Base-by-base conservation (phyloP, 2,329 filamentous ascomycete species). In the Penicillium sp. region DNA sequence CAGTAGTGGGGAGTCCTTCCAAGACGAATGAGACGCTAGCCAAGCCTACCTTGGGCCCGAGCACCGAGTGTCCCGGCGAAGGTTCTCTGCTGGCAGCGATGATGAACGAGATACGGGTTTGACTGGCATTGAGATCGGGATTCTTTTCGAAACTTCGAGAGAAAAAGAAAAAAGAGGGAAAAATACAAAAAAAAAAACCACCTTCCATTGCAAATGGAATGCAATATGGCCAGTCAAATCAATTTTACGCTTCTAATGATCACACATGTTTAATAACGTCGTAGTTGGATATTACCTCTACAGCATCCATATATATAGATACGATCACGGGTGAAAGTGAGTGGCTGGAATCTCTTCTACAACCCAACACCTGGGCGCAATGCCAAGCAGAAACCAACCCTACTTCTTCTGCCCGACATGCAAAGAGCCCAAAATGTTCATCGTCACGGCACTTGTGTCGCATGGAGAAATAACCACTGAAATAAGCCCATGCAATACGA, bases 1-100 rank as follows among this genome's bases (percentile, higher is more conserved):
- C 58, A 63, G 52, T 58, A 58, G 33, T 34, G 45, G 24, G 17
- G 13, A 45, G 32, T 28, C 3, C n/a, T n/a, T 40, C 13, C 19
- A 24, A 21, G 35, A 24, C 17, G 26, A 28, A 29, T 6, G 33
- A 39, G 29, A 37, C 34, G 26, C 26, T 24, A n/a, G 22, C 24
- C 17, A 13, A 17, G 34, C 15, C 21, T 22, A 32, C 15, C 24
- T 24, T 32, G 19, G 6, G 19, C 15, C 19, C 9, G 12, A 32
- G 15, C 24, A 22, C 24, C 24, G 17, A 19, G 31, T 43, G 29
- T 38, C 24, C 6, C 40, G 8, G 24, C 17, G 17, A 17, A 31
- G 13, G 33, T 29, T 39, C 15, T 22, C 32, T 31, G 4, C 34
- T 46, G 28, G 43, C 13, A n/a, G 35, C 44, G 8, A 46, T 24